Conservation (phyloP, 2,329 filamentous ascomycete species). For the Parastagonospora nodorum region DNA sequence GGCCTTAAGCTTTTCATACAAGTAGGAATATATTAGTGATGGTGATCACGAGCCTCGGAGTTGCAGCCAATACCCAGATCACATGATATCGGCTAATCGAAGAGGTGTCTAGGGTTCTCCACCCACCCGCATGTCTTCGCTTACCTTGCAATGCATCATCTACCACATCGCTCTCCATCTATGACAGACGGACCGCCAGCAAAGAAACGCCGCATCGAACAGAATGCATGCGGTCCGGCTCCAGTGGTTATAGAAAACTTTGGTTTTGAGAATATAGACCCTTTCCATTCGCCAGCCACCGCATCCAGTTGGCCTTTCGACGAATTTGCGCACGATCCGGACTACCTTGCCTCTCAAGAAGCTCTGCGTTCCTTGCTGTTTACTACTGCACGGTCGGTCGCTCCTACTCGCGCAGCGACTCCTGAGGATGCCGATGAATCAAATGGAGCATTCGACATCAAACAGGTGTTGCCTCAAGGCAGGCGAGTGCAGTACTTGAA, state of each 20-base stretch:
- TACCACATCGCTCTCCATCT: constrained; percentile 4
- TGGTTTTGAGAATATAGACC: constrained; percentile 22
- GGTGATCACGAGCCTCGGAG: too few species aligned
- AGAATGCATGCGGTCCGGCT: neutral
- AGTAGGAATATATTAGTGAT: too few species aligned
- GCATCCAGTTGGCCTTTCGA: constrained; percentile 31
- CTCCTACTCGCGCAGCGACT: constrained; percentile 29
- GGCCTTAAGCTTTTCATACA: too few species aligned
- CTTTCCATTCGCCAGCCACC: constrained; percentile 28
- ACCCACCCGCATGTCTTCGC: neutral
- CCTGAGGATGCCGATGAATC: constrained; percentile 18
- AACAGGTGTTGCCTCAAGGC: constrained; percentile 25
- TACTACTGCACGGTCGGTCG: constrained; percentile 33
- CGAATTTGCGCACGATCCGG: constrained; percentile 33
- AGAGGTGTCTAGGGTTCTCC: too few species aligned
- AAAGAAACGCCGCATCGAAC: neutral
- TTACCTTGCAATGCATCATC: too few species aligned
- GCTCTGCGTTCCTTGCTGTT: constrained; percentile 33
- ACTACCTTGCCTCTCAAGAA: constrained; percentile 37
- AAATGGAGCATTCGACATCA: constrained; percentile 16
- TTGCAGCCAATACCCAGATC: too few species aligned
- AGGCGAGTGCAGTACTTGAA: constrained; percentile 33
- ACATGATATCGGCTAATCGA: too few species aligned
- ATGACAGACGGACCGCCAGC: neutral
- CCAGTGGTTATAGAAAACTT: neutral